Evolutionary conservation across 257 asterid species (phyloP).

Genomic region (Solanum gracilifrons): DNA sequence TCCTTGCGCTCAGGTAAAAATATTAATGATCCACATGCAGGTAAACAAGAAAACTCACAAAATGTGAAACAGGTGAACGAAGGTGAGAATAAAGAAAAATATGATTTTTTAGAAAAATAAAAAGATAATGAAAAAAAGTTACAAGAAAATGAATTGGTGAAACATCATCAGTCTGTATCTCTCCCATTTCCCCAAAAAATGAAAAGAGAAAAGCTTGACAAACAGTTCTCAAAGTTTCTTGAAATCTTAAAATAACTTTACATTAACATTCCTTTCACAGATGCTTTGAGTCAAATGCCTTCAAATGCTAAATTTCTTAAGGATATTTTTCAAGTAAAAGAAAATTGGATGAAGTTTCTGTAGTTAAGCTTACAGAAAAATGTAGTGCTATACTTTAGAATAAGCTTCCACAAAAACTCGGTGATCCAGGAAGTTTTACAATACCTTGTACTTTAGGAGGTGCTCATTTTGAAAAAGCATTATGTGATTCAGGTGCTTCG

Average conservation of each 20-base stretch:
- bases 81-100: neutral
- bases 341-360: too few relatives aligned
- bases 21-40: neutral
- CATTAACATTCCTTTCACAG: too few relatives aligned
- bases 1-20: neutral
- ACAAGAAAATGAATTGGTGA: neutral
- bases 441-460: neutral
- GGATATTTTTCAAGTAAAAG: too few relatives aligned
- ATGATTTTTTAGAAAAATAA: neutral
- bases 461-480: neutral
- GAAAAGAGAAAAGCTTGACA: too few relatives aligned
- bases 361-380: too few relatives aligned
- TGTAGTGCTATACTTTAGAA: too few relatives aligned
- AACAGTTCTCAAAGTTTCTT: too few relatives aligned
- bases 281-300: too few relatives aligned
- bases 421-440: neutral
- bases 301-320: too few relatives aligned
- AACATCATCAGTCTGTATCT: neutral
- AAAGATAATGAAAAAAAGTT: too few relatives aligned
- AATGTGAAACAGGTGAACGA: neutral
- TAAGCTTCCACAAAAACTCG: neutral
- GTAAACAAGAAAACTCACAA: neutral
- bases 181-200: too few relatives aligned
- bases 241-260: too few relatives aligned
- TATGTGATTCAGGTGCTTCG: neutral